Evolutionary conservation across 148 eudicot species (phyloP).

Genomic region (Chenopodium berlandieri): DNA sequence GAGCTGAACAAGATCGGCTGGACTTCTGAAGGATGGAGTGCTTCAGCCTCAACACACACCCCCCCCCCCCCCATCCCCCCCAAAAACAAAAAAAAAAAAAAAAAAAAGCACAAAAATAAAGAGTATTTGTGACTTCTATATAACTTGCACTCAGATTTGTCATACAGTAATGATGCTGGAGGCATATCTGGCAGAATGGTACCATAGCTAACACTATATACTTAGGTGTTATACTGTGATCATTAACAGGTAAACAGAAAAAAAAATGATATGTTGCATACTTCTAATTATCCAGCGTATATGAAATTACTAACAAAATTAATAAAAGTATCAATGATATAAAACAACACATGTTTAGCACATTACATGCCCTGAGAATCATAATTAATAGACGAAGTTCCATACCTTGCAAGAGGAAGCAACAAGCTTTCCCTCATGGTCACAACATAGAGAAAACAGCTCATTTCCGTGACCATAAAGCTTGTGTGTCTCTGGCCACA

Average conservation of each 20-base stretch:
- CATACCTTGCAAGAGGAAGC: conserved; percentile 96
- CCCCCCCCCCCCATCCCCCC: neutral
- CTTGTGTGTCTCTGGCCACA: conserved; percentile 96
- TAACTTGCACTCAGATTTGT: neutral
- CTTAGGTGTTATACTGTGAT: neutral
- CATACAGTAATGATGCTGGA: neutral
- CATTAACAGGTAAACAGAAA: neutral
- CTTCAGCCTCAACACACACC: neutral
- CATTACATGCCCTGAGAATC: neutral
- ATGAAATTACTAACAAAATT: neutral
- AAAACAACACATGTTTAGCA: neutral
- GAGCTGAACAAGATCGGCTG: neutral
- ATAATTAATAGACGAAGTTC: neutral
- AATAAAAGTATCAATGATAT: neutral
- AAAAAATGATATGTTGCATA: neutral
- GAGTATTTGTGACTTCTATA: neutral
- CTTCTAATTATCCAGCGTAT: neutral
- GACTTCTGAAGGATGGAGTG: neutral
- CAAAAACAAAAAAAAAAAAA: no score
- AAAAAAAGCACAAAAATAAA: neutral
- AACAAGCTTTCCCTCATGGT: conserved; percentile 78
- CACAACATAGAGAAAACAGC: conserved; percentile 75
- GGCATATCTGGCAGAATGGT: neutral
- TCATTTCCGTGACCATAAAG: conserved; percentile 99
- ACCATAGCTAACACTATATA: no score